Percentiles rank a stretch among this genome's conserved stretches.
These are phyloP conservation scores for Rosa hybrid DNA, from an alignment of 331 rosid genomes.

Conservation along the genomic window DNA sequence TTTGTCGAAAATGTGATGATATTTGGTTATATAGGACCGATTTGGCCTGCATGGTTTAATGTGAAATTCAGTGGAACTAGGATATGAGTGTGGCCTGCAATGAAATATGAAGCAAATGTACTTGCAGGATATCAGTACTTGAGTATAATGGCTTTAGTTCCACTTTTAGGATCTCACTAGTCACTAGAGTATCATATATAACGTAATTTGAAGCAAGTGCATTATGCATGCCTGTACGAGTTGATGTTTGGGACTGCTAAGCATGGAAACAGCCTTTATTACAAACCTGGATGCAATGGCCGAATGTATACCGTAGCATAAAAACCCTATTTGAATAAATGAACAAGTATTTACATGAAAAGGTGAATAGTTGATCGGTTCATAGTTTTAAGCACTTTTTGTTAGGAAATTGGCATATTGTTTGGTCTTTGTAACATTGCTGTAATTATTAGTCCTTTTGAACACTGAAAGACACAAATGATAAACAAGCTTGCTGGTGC, in stretches of 20 bases:
- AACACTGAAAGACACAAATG: conserved; percentile 3
- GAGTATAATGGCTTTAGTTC: not conserved
- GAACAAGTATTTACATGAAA: not conserved
- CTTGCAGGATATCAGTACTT: not conserved
- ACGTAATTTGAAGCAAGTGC: not conserved
- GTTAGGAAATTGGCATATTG: not conserved
- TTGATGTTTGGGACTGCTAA: conserved; percentile 1
- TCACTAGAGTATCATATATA: not conserved
- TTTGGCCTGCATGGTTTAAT: not conserved
- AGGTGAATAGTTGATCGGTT: not conserved
- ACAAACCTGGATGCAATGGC: not conserved
- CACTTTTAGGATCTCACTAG: too few relatives aligned
- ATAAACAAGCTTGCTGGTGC: conserved; percentile 15
- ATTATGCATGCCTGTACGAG: not conserved
- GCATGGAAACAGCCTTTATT: not conserved
- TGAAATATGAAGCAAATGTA: not conserved
- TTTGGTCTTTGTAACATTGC: not conserved
- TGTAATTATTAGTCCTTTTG: not conserved
- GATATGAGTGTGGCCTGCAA: not conserved
- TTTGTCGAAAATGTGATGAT: not conserved
- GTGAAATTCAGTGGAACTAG: not conserved
- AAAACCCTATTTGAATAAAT: not conserved
- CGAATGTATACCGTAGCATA: too few relatives aligned
- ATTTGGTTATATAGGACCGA: not conserved
- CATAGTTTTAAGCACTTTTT: not conserved